Evolutionary conservation across 169 alveolate species (phyloP).

Genomic region (Cyclospora cayetanensis): DNA sequence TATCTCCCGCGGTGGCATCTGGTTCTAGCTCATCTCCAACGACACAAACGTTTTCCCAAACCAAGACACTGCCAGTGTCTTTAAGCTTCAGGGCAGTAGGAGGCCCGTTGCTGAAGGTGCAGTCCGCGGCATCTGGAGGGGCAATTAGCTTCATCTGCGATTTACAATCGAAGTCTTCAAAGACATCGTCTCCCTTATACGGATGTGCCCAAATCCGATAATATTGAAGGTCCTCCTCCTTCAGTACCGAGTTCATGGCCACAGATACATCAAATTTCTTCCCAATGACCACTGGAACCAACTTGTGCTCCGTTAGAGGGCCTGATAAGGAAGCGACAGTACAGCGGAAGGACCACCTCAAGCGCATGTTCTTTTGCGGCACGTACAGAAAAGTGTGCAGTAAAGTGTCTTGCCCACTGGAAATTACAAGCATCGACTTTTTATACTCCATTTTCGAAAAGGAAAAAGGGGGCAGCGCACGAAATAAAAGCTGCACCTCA

Average conservation of each 20-base stretch:
- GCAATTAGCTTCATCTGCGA: neutral
- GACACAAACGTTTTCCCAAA: slow-evolving; percentile 44
- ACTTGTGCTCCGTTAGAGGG: neutral
- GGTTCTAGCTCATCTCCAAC: slow-evolving; percentile 13
- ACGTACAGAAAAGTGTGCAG: neutral
- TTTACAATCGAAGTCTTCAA: slow-evolving; percentile 1
- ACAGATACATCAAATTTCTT: neutral
- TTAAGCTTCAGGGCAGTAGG: slow-evolving; percentile 31
- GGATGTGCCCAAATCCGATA: slow-evolving; percentile 59
- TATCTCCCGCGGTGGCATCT: slow-evolving; percentile 15
- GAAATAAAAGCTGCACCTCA: too few species aligned
- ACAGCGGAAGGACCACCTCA: too few species aligned
- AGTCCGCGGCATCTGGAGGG: slow-evolving; percentile 3
- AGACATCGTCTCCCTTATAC: slow-evolving; percentile 1
- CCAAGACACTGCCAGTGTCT: neutral
- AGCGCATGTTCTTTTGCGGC: too few species aligned
- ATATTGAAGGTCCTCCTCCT: neutral
- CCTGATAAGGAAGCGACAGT: slow-evolving; percentile 2
- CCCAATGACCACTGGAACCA: slow-evolving; percentile 28
- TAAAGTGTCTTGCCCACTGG: too few species aligned
- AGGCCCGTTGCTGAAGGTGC: slow-evolving; percentile 15
- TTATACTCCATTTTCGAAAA: too few species aligned
- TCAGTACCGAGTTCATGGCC: neutral
- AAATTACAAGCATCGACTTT: too few species aligned
- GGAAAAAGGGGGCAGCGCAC: too few species aligned